Evolutionary conservation across 371 early-diverging fungal species (phyloP), one percentile per base, ranked within the genome.

Genomic region (Mucor racemosus): DNA sequence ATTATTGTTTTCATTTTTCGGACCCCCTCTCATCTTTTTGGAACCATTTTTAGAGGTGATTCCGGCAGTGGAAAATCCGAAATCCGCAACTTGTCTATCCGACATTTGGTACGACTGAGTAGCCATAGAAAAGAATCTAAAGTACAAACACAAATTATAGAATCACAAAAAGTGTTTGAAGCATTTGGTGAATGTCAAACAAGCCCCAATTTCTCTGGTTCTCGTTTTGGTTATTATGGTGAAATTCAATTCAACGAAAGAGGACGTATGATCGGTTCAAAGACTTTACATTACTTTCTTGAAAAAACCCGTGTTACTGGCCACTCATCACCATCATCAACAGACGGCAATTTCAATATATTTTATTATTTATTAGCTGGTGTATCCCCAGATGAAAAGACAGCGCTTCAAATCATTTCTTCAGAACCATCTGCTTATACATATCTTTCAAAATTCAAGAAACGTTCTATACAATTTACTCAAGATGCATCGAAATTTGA

Each of bases 291-390:
- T 69, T 98, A 96, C 77, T 86, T 96, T 61, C 81, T 98, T 33
- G 99, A 99, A 69, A 91, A 92, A 71, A 80, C 84, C 55, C 88
- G 95, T 56, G 86, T 95, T 17, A 81, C 88, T 8, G 79, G 77
- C 33, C 53, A 61, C 34, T 64, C 68, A 38, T 55, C 58, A 13
- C 59, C 83, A 15, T 76, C 79, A 36, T 75, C 64, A 15, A 34
- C 83, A 40, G 89, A 95, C 63, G 85, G 92, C 69, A 96, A 93
- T 79, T 98, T 97, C 78, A 92, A 96, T 74, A 89, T 97, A 41
- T 95, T 98, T 76, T 94, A 97, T 78, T 89, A 94, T 60, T 83
- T 98, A 40, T 78, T 92, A 15, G 88, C 83, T 38, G 83, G 80
- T 46, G 73, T 67, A 35, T 64, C 77, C n/a, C 58, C 76, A 35